Evolutionary conservation across 805 yeast genomes (phyloP), one percentile per base, ranked within the genome.

Genomic region (Candida jianshihensis): DNA sequence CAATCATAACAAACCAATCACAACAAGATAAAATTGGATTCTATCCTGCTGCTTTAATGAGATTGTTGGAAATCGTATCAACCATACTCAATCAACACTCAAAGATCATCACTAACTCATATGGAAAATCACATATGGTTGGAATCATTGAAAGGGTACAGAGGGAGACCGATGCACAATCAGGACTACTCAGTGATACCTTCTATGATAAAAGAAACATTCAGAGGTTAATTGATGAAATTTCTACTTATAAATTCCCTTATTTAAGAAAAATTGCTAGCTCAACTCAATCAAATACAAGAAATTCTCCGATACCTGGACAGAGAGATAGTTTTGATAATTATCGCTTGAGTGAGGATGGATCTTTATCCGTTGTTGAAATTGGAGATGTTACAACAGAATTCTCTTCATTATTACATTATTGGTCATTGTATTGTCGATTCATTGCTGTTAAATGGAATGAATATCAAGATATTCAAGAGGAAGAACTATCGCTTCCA

Each of bases 151-250:
- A 72, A 15, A 73, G 74, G 34, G 80, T 92, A 22, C 95, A 90
- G 59, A 66, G 73, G 34, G 98, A 92, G 53, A 80, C 92, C 21
- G 98, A 92, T 53, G 68, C 89, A n/a, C 98, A 92, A 53, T 81
- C 90, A 19, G 94, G 95, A 1, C 65, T 92, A 30, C 83, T 92
- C 4, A 68, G 84, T 37, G 97, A 90, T 56, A 84, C 92, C 0
- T 86, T 85, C 51, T 73, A 79, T 63, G 97, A 89, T 47, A 70
- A 75, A 20, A 71, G 85, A 43, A 66, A 78, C 19, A 51, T 88
- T 4, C 78, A 70, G 20, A 68, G 73, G 41, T 53, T 71, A 8
- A 47, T 83, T 18, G 67, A 68, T 37, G 85, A 79, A 18, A 66
- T 81, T 33, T 61, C 65, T 17, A 53, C 63, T 16, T 83, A 85